These are phyloP conservation scores for Pyrenochaeta sp. DNA, from an alignment of 2,329 filamentous ascomycete genomes.

Conservation along the genomic window DNA sequence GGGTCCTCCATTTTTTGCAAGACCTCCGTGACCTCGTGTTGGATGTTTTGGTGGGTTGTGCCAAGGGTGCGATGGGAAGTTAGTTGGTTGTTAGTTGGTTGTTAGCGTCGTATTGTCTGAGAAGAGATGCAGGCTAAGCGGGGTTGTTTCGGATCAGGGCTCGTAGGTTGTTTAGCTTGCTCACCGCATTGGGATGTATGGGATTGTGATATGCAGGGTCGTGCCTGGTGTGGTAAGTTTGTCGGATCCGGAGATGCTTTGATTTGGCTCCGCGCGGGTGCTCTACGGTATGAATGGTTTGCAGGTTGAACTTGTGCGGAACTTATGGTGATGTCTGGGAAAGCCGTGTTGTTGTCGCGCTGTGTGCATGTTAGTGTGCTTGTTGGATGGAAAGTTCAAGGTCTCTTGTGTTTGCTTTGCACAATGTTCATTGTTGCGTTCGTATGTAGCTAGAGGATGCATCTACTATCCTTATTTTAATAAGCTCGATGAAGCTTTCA, in stretches of 20 bases:
- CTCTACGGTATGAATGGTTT: no score
- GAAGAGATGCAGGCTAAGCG: neutral
- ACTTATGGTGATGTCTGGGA: neutral
- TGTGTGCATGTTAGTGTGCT: neutral
- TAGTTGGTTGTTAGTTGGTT: neutral
- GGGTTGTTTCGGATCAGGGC: neutral
- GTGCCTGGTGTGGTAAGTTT: neutral
- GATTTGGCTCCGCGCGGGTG: neutral
- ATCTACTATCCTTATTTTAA: neutral
- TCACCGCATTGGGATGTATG: neutral
- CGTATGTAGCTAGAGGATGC: slow-evolving; percentile 4
- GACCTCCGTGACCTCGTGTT: no score
- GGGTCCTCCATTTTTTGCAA: no score
- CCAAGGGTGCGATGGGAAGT: neutral
- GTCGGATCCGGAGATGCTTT: neutral
- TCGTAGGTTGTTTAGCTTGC: neutral
- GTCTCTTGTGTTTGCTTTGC: neutral
- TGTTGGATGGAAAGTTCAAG: neutral
- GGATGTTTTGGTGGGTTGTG: no score
- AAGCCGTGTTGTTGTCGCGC: neutral
- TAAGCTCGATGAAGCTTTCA: neutral
- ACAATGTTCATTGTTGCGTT: slow-evolving; percentile 4
- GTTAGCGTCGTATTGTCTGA: neutral
- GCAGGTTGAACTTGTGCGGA: no score
- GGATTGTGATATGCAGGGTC: slow-evolving; percentile 5